Evolutionary conservation across 257 asterid species (phyloP).

Genomic region (Scutellaria baicalensis): DNA sequence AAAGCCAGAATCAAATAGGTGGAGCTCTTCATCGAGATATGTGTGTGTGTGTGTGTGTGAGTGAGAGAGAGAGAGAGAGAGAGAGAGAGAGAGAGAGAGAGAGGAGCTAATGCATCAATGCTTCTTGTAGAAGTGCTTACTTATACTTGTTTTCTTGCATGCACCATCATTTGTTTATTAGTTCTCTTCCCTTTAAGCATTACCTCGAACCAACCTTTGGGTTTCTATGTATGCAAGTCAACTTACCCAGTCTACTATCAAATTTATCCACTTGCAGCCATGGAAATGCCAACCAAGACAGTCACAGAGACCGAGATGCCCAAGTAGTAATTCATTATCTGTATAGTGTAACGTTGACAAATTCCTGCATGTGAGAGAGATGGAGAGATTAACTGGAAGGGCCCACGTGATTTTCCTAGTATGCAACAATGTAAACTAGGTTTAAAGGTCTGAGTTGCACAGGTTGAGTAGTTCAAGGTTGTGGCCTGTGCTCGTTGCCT

Average conservation of each 20-base stretch:
- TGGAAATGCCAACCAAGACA: background rate
- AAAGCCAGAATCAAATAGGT: conserved; percentile 2
- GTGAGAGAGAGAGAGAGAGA: too few species aligned
- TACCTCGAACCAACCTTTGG: background rate
- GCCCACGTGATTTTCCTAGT: too few species aligned
- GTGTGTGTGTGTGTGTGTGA: too few species aligned
- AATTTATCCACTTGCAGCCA: background rate
- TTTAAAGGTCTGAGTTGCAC: too few species aligned
- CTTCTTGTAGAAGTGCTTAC: background rate
- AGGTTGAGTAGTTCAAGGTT: too few species aligned
- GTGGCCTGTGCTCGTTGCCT: too few species aligned
- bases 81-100: too few species aligned
- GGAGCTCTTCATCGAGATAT: conserved; percentile 7
- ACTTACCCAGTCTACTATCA: background rate
- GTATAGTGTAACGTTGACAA: background rate
- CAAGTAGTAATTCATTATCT: too few species aligned
- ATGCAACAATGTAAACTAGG: too few species aligned
- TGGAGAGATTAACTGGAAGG: background rate
- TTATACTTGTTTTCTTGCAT: background rate
- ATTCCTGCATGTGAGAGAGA: background rate
- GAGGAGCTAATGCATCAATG: background rate
- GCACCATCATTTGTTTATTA: background rate
- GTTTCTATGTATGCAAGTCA: background rate
- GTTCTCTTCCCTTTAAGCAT: background rate
- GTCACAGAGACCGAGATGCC: background rate